Evolutionary conservation across 2,329 filamentous ascomycete species (phyloP), one percentile per base, ranked within the genome.

Genomic region (Waltergamsia citrina): DNA sequence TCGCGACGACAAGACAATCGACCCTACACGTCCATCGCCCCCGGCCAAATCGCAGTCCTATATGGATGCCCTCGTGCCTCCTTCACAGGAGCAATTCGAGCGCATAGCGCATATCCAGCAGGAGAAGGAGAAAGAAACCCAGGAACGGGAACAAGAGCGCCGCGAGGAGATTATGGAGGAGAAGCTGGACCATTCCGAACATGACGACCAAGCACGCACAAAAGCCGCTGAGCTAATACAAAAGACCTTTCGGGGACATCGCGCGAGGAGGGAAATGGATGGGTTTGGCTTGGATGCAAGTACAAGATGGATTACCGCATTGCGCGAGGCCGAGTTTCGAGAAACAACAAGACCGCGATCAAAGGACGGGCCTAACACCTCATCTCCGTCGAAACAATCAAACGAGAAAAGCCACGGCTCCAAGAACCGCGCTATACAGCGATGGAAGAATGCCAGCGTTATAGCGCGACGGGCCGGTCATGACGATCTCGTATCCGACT

Each of bases 221-320:
- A 58, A 62, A 32, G 75, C 75, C 3, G 74, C 74, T 4, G 62
- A 59, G 16, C 47, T 74, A 18, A 79, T 80, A 30, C 75, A 85
- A 62, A 75, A 79, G 43, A 81, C 78, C 18, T 93, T 87, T 52
- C 71, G 86, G 22, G 85, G 85, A 6, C 85, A 93, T 54, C 71
- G 82, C 35, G 69, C 74, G 32, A 71, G 85, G 28, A 64, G 85
- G 31, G 78, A 85, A 52, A 64, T 92, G 45, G 56, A 72, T 26
- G 85, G 85, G 0, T 64, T 81, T 43, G 71, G 72, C 2, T 53
- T 93, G 22, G 72, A 83, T 52, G 71, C 83, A n/a, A 73, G 67
- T 20, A 77, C 78, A 20, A 65, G 83, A 46, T 88, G 82, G 81
- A 62, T 74, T 9, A 75, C 84, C 47, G 80, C 83, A 35, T 59